A percentile compares a stretch with the other conserved stretches of the same genome.
These are phyloP conservation scores for Limtongozyma cylindracea DNA, from an alignment of 805 yeast genomes.

Conservation along the genomic window DNA sequence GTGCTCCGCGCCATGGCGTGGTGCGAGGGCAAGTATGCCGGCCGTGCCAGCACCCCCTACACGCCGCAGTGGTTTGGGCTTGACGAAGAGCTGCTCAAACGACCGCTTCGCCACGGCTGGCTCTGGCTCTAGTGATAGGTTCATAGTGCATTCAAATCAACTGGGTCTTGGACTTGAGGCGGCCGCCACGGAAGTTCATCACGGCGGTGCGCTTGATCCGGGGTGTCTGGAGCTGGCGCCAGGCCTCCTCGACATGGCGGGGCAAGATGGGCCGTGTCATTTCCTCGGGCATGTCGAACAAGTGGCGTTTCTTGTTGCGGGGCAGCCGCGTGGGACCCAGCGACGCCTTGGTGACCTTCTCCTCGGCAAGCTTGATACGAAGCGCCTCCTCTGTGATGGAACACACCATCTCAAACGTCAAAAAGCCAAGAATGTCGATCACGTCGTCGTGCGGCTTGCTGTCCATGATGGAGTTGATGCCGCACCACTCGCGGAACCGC, in stretches of 20 bases:
- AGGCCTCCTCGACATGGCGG: constrained; percentile 70
- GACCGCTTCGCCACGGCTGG: no score
- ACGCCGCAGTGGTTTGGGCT: no score
- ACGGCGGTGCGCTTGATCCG: constrained; percentile 34
- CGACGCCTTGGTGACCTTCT: constrained; percentile 9
- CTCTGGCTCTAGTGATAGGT: background rate
- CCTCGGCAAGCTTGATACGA: constrained; percentile 48
- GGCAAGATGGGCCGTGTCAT: constrained; percentile 56
- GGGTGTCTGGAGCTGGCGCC: constrained; percentile 46
- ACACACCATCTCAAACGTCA: constrained; percentile 93
- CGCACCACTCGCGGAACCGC: constrained; percentile 92
- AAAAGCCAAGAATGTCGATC: constrained; percentile 79
- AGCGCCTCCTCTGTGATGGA: constrained; percentile 82
- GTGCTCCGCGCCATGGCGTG: no score
- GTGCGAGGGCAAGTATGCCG: no score
- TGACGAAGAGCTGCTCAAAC: no score
- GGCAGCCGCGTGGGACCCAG: constrained; percentile 4
- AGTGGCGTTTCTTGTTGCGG: constrained; percentile 17
- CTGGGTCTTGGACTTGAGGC: constrained; percentile 23
- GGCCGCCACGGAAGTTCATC: constrained; percentile 51
- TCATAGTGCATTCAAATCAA: constrained; percentile 11
- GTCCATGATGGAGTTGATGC: constrained; percentile 60
- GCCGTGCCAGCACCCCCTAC: no score
- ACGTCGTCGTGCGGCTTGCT: constrained; percentile 91
- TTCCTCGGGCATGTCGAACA: constrained; percentile 80